Conservation (phyloP, 2,329 filamentous ascomycete genomes). For the Dissoconium aciculare region DNA sequence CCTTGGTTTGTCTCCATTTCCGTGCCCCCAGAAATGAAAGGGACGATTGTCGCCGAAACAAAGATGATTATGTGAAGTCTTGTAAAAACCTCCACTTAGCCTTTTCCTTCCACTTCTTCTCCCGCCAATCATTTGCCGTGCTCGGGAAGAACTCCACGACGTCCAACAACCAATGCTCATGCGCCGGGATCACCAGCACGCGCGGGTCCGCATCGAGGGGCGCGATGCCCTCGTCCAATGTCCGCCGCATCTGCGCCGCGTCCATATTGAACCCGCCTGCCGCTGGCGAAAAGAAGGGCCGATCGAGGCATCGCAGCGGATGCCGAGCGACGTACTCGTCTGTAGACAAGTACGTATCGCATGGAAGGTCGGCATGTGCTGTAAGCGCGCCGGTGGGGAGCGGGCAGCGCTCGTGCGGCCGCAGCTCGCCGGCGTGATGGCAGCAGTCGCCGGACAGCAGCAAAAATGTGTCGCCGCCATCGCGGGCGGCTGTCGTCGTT, state of each 20-base stretch:
- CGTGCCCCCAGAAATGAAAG: no score
- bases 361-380: background rate
- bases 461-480: slow-evolving; percentile 27
- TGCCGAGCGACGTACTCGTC: background rate
- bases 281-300: slow-evolving; percentile 1
- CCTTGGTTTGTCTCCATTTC: no score
- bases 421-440: slow-evolving; percentile 32
- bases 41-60: no score
- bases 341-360: background rate
- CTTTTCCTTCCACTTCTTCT: slow-evolving; percentile 33
- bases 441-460: slow-evolving; percentile 35
- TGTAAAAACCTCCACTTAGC: slow-evolving; percentile 37
- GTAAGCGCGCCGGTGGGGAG: slow-evolving; percentile 19
- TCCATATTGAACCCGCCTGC: slow-evolving; percentile 1
- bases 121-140: slow-evolving; percentile 32
- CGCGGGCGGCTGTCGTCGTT: slow-evolving; percentile 17
- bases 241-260: background rate
- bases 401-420: slow-evolving; percentile 30
- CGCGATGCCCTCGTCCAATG: background rate
- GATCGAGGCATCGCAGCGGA: background rate
- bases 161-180: slow-evolving; percentile 31
- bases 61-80: slow-evolving; percentile 33
- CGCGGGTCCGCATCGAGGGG: slow-evolving; percentile 25
- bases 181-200: slow-evolving; percentile 34
- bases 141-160: slow-evolving; percentile 38